Base-by-base conservation (phyloP, 176 grass and related monocot genomes). In the Oryza coarctata region DNA sequence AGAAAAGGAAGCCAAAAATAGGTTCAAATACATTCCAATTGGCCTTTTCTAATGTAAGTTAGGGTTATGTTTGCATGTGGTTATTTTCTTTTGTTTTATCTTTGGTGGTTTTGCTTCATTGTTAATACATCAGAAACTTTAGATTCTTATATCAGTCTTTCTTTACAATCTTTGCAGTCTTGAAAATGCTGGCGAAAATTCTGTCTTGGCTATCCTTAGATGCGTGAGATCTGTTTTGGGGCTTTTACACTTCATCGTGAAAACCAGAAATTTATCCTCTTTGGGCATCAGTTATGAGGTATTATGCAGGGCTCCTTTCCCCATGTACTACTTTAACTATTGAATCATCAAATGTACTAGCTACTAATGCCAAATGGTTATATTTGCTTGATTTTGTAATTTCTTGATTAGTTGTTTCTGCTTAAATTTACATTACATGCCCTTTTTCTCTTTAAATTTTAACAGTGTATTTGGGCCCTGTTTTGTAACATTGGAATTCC, bases 171-270 rank as follows among this genome's bases (percentile, higher is more conserved):
- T 76, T 75, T 83, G 68, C 86, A 94, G 92, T 70, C 92, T 97
- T 89, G 94, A 97, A 84, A 94, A 94, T 87, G 88, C 94, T 83
- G 92, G 92, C 68, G 94, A 97, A 88, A 89, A 73, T 87, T 97
- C 90, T 35, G 83, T 97, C 12, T 85, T 97, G 36, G 90, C 94
- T 32, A 90, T 97, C 74, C 66, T 97, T 75, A 90, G 86, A 89
- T 94, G 89, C 38, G 80, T 92, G 81, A 92, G 94, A 63, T 92
- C 87, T 76, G 88, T 97, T 78, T 92, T 97, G 83, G 81, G 81
- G 17, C 81, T 97, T 73, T 50, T 94, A 79, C 79, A 82, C 29
- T 79, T 71, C 10, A 70, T 50, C 70, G 74, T 26, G 72, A 76
- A 55, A 6, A 65, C 28, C 25, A 29, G 25, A 52, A 85, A 80